Base-by-base conservation (phyloP, 1,284 basidiomycete genomes). In the Malassezia sp. region DNA sequence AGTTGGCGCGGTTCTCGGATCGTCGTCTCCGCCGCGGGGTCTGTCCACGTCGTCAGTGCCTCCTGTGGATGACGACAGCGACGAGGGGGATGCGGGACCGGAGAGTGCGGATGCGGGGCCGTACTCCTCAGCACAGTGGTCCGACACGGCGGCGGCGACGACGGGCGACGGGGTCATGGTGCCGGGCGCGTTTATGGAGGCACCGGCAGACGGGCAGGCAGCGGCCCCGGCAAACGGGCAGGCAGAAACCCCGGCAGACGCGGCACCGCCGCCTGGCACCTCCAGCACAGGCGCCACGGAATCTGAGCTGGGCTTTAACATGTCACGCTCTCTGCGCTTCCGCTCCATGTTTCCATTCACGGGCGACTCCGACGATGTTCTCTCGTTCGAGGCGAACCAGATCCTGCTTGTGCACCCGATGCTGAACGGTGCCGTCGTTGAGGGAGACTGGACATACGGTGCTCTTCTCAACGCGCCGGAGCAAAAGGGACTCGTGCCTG, bases 401-500 rank as follows among this genome's bases (percentile, higher is more conserved):
- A 75, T 91, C 34, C 73, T 97, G 17, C 73, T 74, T 17, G 86
- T 84, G 2, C 79, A 90, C 71, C 88, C 89, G 0, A 83, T 86
- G 8, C 90, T 85, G 71, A 86, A 90, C 62, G 48, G 42, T 6
- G 35, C 61, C 1, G 43, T 42, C 15, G 72, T 72, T 33, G 42
- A 50, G 14, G 48, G 48, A n/a, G 42, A 74, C 11, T 97, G 93
- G 91, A 90, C 88, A 84, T 87, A 85, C 69, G 91, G 88, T 30
- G 82, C 76, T n/a, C 67, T 80, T 9, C 72, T 82, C 15, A 78
- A 75, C 34, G 79, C 77, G 0, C 36, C 41, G 31, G 80, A 82
- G 14, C 79, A 78, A 63, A 77, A 79, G 36, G 91, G 91, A 1
- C 81, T 89, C 74, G 86, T 96, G 79, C 93, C 93, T 0, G 82